Conservation (phyloP, 1,284 basidiomycete species). For the Meira miltonrushii region DNA sequence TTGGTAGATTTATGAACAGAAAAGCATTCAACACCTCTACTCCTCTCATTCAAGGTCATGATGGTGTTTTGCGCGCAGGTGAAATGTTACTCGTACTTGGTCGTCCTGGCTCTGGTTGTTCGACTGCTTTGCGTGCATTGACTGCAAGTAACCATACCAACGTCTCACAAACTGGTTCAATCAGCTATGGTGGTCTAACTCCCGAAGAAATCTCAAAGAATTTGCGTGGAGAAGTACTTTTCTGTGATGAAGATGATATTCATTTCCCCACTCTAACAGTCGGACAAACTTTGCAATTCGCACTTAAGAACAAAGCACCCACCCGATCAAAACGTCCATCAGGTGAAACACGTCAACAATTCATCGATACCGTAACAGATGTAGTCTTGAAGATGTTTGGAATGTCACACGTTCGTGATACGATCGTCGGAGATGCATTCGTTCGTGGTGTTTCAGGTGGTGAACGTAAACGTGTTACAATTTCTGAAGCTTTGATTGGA, state of each 20-base stretch:
- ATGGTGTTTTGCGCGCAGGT: conserved; percentile 34
- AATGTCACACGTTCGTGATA: conserved; percentile 42
- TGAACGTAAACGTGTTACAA: conserved; percentile 39
- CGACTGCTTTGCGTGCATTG: conserved; percentile 28
- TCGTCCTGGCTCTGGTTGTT: conserved; percentile 41
- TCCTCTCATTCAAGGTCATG: conserved; percentile 23
- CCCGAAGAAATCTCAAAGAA: conserved; percentile 26
- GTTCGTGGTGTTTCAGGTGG: conserved; percentile 42
- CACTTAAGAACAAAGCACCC: conserved; percentile 38
- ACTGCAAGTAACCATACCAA: conserved; percentile 31
- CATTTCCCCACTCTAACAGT: conserved; percentile 44
- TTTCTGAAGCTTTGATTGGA: conserved; percentile 33
- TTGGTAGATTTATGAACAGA: background rate
- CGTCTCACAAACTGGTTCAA: conserved; percentile 25
- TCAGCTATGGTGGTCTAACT: conserved; percentile 34
- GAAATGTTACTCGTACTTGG: conserved; percentile 49
- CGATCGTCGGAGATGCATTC: conserved; percentile 39
- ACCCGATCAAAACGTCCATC: conserved; percentile 18
- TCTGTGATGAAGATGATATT: conserved; percentile 28
- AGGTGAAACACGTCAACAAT: conserved; percentile 24
- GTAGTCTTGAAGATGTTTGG: conserved; percentile 45
- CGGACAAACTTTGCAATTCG: conserved; percentile 34
- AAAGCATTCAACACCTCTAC: background rate
- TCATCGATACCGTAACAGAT: conserved; percentile 33
- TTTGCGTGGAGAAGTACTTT: conserved; percentile 35